Evolutionary conservation across 176 grass and related monocot genomes (phyloP), one percentile per base, ranked within the genome.

Genomic region (Puya raimondii): DNA sequence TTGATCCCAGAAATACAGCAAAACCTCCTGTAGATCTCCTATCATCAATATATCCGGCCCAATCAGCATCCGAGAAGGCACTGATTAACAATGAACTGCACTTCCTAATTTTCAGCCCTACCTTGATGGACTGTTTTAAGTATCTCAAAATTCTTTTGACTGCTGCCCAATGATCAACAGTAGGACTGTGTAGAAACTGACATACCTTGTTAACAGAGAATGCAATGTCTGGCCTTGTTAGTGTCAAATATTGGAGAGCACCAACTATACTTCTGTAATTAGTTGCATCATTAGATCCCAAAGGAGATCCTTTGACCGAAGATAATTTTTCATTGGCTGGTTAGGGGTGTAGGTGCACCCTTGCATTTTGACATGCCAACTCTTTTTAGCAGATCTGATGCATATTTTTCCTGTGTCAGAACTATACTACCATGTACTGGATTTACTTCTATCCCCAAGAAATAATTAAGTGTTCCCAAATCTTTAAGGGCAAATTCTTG

Each of bases 61-160:
- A 76, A 51, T 76, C 73, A 51, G 63, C 73, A 67, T 76, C 48
- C 11, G 56, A 65, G 15, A 66, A 76, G 2, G 73, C 73, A 53
- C 50, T 64, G 17, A 76, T 11, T 2, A 13, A 13, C 4, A 67
- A 16, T 13, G 27, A 53, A 29, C 13, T 15, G 10, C 4, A 15
- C 0, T 48, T 25, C 3, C 49, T 8, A 5, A 76, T 47, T 4
- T 16, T 1, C 4, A 76, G 50, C 11, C 73, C 63, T 26, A 22
- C 12, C 2, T 17, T 13, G 6, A 67, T 10, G 9, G 47, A 51
- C 8, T 53, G 12, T 8, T 67, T 67, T 1, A 76, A 26, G 16
- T 76, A 76, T 23, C 58, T 10, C 1, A 75, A 2, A 29, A 74
- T 63, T 49, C 72, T 14, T 15, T 74, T 74, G 11, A 64, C 61